Evolutionary conservation across 192 early-diverging fungal species (phyloP).

Genomic region (Coemansia aciculifera): DNA sequence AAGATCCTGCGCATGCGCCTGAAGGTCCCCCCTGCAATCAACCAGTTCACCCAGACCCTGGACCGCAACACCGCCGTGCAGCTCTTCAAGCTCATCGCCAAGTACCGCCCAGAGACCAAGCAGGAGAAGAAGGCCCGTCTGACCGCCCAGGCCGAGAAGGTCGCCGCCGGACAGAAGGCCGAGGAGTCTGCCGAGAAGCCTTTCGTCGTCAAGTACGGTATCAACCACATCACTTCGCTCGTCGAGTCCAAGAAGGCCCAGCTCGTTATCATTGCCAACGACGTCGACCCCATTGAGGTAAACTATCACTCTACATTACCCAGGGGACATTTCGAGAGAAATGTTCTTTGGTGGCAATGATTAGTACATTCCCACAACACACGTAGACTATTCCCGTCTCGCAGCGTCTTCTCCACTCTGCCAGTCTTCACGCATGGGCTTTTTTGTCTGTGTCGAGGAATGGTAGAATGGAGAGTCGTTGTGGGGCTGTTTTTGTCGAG

Average conservation of each 20-base stretch:
- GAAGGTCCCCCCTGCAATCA: slow-evolving; percentile 99
- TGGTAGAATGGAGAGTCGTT: not conserved
- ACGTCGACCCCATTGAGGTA: slow-evolving; percentile 98
- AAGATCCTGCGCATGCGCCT: slow-evolving; percentile 96
- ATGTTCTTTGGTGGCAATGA: slow-evolving; percentile 4
- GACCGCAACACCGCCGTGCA: slow-evolving; percentile 99
- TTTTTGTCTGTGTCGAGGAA: no score
- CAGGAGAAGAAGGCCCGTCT: slow-evolving; percentile 95
- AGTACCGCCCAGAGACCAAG: slow-evolving; percentile 99
- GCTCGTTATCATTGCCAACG: slow-evolving; percentile 98
- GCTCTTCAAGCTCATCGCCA: slow-evolving; percentile 97
- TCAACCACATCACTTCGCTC: slow-evolving; percentile 99
- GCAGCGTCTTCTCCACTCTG: not conserved
- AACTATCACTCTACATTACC: not conserved
- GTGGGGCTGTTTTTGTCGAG: not conserved
- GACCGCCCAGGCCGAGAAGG: slow-evolving; percentile 79
- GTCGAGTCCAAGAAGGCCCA: slow-evolving; percentile 99
- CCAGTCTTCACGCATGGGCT: no score
- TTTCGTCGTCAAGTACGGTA: slow-evolving; percentile 96
- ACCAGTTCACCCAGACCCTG: slow-evolving; percentile 97
- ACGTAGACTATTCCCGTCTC: not conserved
- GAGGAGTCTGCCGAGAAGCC: slow-evolving; percentile 86
- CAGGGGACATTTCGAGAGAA: not conserved
- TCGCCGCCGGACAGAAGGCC: slow-evolving; percentile 85
- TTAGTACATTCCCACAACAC: slow-evolving; percentile 26